These are phyloP conservation scores for Amanita exitialis DNA, from an alignment of 768 basidiomycete species.

Conservation along the genomic window DNA sequence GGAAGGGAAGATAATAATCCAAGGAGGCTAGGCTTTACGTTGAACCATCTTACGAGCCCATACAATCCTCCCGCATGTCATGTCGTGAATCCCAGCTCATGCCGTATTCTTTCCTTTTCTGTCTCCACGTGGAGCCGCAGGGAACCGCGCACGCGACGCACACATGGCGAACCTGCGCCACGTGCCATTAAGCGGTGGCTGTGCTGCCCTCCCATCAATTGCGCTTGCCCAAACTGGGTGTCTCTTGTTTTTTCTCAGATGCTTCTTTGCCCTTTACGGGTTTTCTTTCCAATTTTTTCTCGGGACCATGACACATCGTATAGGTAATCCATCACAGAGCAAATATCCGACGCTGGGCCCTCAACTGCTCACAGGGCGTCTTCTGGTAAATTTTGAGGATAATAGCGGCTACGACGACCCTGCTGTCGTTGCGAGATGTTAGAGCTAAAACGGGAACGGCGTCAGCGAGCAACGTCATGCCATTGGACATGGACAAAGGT, in stretches of 20 bases:
- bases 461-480: not conserved
- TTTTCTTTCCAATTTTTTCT: not conserved
- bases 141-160: slow-evolving; percentile 16
- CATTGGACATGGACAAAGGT: not conserved
- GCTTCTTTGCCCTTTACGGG: not conserved
- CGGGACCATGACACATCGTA: not conserved
- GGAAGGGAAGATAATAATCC: not conserved
- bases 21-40: not conserved
- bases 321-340: not conserved
- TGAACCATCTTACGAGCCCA: not conserved
- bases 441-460: too few species aligned
- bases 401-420: not conserved
- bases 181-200: slow-evolving; percentile 22
- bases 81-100: too few species aligned
- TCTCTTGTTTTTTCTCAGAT: not conserved
- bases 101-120: not conserved
- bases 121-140: slow-evolving; percentile 21
- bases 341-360: too few species aligned
- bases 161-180: slow-evolving; percentile 17
- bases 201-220: slow-evolving; percentile 8
- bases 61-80: not conserved
- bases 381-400: not conserved
- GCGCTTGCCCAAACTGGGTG: not conserved
- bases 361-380: too few species aligned
- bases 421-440: not conserved